Percentiles rank a stretch among this genome's conserved stretches.
Evolutionary conservation across 257 asterid genomes (phyloP).

Genomic region (Solanum bulbocastanum): DNA sequence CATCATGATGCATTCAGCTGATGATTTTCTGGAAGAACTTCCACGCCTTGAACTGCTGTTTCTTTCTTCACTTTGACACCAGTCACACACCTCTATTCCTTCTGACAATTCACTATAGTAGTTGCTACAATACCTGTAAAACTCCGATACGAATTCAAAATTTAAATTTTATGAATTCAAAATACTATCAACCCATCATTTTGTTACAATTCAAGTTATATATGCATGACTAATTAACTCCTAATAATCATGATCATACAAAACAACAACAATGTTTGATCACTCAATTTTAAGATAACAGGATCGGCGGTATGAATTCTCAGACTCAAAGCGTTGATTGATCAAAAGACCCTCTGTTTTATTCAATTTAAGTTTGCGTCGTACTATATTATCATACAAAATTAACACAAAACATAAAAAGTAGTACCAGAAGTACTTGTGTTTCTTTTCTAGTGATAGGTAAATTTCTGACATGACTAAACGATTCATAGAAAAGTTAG

Average conservation of each 20-base stretch:
- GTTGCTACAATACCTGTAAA: slow-evolving; percentile 36
- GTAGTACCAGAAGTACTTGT: not conserved
- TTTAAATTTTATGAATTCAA: not conserved
- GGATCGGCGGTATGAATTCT: not conserved
- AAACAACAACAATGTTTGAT: not conserved
- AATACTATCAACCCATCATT: too few species aligned
- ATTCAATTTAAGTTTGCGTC: not conserved
- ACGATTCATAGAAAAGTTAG: not conserved
- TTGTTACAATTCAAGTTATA: not conserved
- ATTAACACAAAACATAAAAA: not conserved
- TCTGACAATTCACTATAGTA: slow-evolving; percentile 15
- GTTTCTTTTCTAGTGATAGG: not conserved
- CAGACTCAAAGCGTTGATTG: not conserved
- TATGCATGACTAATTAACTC: not conserved
- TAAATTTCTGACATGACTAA: not conserved
- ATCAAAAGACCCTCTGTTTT: not conserved
- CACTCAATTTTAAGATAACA: not conserved
- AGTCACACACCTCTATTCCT: slow-evolving; percentile 23
- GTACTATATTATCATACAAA: not conserved
- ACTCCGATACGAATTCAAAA: not conserved
- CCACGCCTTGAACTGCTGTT: not conserved
- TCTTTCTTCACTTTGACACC: slow-evolving; percentile 32
- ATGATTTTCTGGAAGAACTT: slow-evolving; percentile 1
- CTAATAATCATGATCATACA: not conserved
- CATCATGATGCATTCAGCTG: not conserved